Conservation (phyloP, 1,139 yeast species). For the Kodamaea suecica region DNA sequence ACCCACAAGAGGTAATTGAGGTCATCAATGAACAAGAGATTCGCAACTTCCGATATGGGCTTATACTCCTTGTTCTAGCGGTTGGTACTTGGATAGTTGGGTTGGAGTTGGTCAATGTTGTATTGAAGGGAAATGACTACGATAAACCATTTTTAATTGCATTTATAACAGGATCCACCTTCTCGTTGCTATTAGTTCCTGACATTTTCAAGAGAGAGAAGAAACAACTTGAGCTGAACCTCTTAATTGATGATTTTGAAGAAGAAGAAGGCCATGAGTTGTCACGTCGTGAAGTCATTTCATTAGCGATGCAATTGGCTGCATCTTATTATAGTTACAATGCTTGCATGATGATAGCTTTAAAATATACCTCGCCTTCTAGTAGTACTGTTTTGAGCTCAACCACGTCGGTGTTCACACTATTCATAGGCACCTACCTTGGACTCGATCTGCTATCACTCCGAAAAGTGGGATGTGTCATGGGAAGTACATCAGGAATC, state of each 20-base stretch:
- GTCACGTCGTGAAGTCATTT: conserved; percentile 27
- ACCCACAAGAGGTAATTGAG: conserved; percentile 39
- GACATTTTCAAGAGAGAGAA: conserved; percentile 19
- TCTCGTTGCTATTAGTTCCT: conserved; percentile 43
- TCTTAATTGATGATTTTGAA: background rate
- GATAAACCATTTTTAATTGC: conserved; percentile 49
- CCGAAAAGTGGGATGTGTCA: conserved; percentile 44
- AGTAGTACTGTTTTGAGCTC: conserved; percentile 52
- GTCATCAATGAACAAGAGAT: conserved; percentile 46
- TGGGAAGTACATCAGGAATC: conserved; percentile 46
- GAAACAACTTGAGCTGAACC: background rate
- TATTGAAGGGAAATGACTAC: conserved; percentile 47
- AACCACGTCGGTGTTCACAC: conserved; percentile 50
- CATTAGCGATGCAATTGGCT: conserved; percentile 39
- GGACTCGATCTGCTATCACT: conserved; percentile 42
- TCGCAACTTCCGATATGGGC: conserved; percentile 41
- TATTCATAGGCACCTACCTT: conserved; percentile 39
- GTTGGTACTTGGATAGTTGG: conserved; percentile 49
- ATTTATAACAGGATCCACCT: conserved; percentile 46
- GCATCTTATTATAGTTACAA: conserved; percentile 44
- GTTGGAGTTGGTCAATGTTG: conserved; percentile 46
- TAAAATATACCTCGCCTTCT: conserved; percentile 52
- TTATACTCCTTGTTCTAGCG: conserved; percentile 38
- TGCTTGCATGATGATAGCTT: conserved; percentile 35
- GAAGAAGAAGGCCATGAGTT: conserved; percentile 12